Base-by-base conservation (phyloP, 495 filamentous ascomycete species). In the Venustampulla echinocandica region DNA sequence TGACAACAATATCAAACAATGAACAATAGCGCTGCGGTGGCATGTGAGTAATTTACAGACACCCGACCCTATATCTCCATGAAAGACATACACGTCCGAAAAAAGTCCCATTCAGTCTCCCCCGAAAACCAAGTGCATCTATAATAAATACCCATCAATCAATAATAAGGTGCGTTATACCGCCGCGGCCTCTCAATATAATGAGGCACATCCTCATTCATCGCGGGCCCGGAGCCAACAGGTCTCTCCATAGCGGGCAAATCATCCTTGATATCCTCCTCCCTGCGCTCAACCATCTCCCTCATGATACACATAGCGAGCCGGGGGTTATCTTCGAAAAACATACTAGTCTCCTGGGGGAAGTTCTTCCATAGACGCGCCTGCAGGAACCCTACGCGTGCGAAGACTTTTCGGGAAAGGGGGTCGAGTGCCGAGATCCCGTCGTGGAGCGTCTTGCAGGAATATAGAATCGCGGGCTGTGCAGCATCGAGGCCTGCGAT, bases 361-460 rank as follows among this genome's bases (percentile, higher is more conserved):
- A 46, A 40, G 10, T 56, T 53, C 11, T 61, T 51, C 62, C 62
- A 69, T 5, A 64, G 34, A 2, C 52, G 24, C 21, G 67, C 64
- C 50, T 65, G 61, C 6, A 72, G 50, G 47, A 70, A 70, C 0
- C 65, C 69, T 1, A 69, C 64, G 19, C 68, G 54, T 6, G 67
- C 65, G 53, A 69, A 69, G 11, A 70, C 53, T 63, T 69, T 69
- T 44, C 62, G 64, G 15, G 70, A 56, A 11, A 72, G 51, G 0
- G 52, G 41, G 42, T 72, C 68, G 14, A 48, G 51, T 42, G 65
- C 56, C 21, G 62, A 59, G 4, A 72, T 52, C 10, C 65, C 68
- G 34, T 61, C 52, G 54, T 66, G 62, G 10, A 72, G 53, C 46
- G 59, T 62, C 14, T 47, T 58, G 56, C 67, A 70, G 10, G 65